phyloP scores from a whole-genome alignment of 2,329 filamentous ascomycete genomes.

The Botrytis aclada region DNA sequence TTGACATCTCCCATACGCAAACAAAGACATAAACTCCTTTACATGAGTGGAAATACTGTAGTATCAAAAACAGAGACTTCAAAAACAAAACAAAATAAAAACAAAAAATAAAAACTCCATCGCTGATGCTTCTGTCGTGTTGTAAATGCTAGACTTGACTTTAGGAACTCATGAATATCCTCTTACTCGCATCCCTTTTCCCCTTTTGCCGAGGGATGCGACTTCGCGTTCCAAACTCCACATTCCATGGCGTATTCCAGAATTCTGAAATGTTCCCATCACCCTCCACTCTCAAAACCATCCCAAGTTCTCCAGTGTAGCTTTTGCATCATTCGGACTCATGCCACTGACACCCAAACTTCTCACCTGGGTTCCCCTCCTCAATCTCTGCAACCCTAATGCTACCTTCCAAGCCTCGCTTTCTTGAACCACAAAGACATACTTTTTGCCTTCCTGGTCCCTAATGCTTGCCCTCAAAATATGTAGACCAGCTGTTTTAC shows the following conservation, averaged over 20 bases:
- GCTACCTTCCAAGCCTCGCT: constrained; percentile 68
- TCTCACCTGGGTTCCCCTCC: constrained; percentile 58
- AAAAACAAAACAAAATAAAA: constrained; percentile 6
- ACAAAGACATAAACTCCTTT: not conserved
- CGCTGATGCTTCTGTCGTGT: constrained; percentile 28
- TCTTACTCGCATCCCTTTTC: not conserved
- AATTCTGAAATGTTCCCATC: not conserved
- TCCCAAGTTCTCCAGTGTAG: constrained; percentile 56
- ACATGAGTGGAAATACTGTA: not conserved
- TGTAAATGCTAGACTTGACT: constrained; percentile 3
- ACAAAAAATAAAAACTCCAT: constrained; percentile 26
- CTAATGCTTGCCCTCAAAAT: constrained; percentile 61
- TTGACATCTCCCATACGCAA: not conserved
- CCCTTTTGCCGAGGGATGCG: not conserved
- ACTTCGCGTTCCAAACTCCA: not conserved
- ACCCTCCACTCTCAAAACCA: constrained; percentile 35
- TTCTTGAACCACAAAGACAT: constrained; percentile 61
- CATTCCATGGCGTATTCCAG: constrained; percentile 22
- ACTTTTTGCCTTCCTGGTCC: constrained; percentile 65
- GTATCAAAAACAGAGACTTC: not conserved
- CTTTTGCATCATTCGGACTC: constrained; percentile 51
- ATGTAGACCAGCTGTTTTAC: constrained; percentile 56
- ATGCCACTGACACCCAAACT: constrained; percentile 58
- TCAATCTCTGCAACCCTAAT: constrained; percentile 57
- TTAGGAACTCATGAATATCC: not conserved